Evolutionary conservation across 2,329 filamentous ascomycete genomes (phyloP), one percentile per base, ranked within the genome.

Genomic region (Hypoxylon sp.): DNA sequence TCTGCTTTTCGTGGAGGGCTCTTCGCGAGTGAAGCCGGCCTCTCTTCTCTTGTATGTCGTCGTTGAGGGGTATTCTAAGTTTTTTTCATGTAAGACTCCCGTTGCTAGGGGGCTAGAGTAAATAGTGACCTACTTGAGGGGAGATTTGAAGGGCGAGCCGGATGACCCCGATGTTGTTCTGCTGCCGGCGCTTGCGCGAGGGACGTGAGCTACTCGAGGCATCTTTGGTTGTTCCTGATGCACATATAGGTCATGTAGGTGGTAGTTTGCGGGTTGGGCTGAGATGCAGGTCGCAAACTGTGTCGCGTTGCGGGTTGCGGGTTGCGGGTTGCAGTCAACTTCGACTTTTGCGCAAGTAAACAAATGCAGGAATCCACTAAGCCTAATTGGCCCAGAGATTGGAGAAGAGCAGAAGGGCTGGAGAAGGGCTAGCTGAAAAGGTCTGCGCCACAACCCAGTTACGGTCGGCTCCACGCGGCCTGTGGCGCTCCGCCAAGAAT

Each of bases 21-120:
- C 97, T 93, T 76, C 96, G 91, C 68, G 93, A 94, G 77, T 96
- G 92, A 76, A 95, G 85, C 54, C 96, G 92, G 74, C 91, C 91
- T 53, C 94, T 94, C 81, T 97, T 97, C 82, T 99, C 96, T 74
- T 91, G 89, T 67, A 89, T 91, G 85, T 99, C 96, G 83, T 99
- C 96, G 83, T 98, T 98, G 70, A 99, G 88, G 37, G 96, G 94
- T 67, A 99, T 97, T 79, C 93, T 97, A 75, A 75, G 17, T 44
- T 32, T 31, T 75, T 29, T 11, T 42, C 27, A 31, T 35, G 62
- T 68, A 32, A 67, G 69, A 39, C 69, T 57, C 54, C 56, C 56
- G 67, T 67, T 69, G 59, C 62, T 69, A 60, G 31, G 63, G 64
- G 27, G 10, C 19, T 10, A 53, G 31, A 27, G 53, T 72, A 66